These are phyloP conservation scores for Nemania diffusa DNA, from an alignment of 2,329 filamentous ascomycete species.

Conservation along the genomic window DNA sequence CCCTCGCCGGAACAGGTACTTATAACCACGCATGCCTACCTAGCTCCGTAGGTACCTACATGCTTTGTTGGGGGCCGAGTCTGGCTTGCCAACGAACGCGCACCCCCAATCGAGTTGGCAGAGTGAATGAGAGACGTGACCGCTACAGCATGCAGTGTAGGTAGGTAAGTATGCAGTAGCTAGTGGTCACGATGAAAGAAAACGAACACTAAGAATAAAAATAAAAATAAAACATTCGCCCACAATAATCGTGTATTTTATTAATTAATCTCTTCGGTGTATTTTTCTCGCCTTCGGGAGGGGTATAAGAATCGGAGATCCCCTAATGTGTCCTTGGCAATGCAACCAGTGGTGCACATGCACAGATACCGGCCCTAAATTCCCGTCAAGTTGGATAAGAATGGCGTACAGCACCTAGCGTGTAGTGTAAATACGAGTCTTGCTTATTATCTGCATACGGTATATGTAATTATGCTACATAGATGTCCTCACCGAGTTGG, in stretches of 20 bases:
- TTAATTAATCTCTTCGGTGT: slow-evolving; percentile 17
- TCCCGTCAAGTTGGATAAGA: slow-evolving; percentile 27
- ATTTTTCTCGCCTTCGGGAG: slow-evolving; percentile 22
- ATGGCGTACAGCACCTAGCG: slow-evolving; percentile 10
- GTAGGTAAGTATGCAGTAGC: neutral
- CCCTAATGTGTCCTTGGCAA: slow-evolving; percentile 13
- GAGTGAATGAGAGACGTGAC: slow-evolving; percentile 5
- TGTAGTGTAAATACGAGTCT: slow-evolving; percentile 22
- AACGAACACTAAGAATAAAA: neutral
- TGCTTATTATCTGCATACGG: slow-evolving; percentile 7
- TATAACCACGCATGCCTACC: neutral
- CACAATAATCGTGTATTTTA: slow-evolving; percentile 9
- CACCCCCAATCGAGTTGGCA: slow-evolving; percentile 11
- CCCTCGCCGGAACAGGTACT: neutral
- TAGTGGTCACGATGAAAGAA: neutral
- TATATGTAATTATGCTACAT: neutral
- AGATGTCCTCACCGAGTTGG: slow-evolving; percentile 23
- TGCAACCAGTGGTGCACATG: slow-evolving; percentile 24
- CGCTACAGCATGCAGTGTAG: neutral
- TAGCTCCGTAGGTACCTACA: neutral
- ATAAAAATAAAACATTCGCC: neutral
- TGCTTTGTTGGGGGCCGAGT: too few relatives aligned
- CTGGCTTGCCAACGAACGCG: neutral
- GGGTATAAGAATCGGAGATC: slow-evolving; percentile 10
- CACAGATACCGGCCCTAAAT: slow-evolving; percentile 27